Base-by-base conservation (phyloP, 2,329 filamentous ascomycete species). In the Colletotrichum sojae region DNA sequence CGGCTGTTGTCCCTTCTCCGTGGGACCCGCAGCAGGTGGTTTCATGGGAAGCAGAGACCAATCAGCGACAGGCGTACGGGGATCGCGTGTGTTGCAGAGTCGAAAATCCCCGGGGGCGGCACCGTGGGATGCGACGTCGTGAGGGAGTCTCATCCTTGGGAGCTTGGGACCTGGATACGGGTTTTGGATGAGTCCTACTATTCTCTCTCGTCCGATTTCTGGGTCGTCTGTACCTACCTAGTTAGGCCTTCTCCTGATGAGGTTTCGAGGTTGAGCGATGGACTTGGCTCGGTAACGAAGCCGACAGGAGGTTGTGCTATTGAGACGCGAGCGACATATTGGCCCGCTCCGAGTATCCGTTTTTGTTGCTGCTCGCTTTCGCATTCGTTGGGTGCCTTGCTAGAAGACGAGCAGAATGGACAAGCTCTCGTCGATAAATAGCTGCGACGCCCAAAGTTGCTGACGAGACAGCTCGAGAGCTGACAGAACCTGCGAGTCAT, bases 321-420 rank as follows among this genome's bases (percentile, higher is more conserved):
- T 68, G 60, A 68, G 22, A 64, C 65, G 20, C 27, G 27, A 36
- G 31, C 46, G 53, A 68, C 65, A 53, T 68, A 64, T 58, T 18
- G 65, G 25, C 12, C 60, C 39, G 59, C 53, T 27, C 52, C 5
- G 12, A 25, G 6, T 6, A 25, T 22, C 39, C 31, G 9, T 27
- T 60, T 22, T 31, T 46, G 27, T 18, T 39, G 18, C n/a, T 43
- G 13, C 9, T 60, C 45, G 15, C 16, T 43, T 31, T 20, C 20
- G 20, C 22, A 27, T 48, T 27, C 22, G 27, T 48, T 27, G 16
- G 5, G 18, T 48, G 16, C n/a, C 5, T 2, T 48, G 9, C 18
- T 18, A 4, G 9, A n/a, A 48, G 9, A 18, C 4, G 9, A 2
- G 8, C 6, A 2, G n/a, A 10, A n/a, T 18, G 9, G 18, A n/a